These are phyloP conservation scores for Ascomycota sp. DNA, from an alignment of 2,329 filamentous ascomycete species.

Conservation along the genomic window DNA sequence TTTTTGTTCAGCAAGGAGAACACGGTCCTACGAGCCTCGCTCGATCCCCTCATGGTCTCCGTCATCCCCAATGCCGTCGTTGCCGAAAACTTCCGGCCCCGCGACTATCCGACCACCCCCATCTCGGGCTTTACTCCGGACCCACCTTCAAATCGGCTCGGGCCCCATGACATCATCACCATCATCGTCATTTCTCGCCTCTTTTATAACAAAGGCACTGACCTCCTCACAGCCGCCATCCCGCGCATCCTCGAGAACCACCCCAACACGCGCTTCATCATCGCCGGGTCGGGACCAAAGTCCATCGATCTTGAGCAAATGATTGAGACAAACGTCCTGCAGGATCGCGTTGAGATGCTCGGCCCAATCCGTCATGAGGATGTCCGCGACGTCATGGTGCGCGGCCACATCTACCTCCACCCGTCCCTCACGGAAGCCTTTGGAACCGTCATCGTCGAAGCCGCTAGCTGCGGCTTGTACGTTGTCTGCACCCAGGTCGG, in stretches of 20 bases:
- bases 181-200: constrained; percentile 94
- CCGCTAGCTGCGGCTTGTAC: constrained; percentile 85
- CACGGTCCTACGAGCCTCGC: constrained; percentile 78
- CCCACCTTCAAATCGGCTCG: constrained; percentile 44
- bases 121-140: constrained; percentile 18
- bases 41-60: constrained; percentile 92
- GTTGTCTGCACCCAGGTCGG: constrained; percentile 94
- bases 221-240: constrained; percentile 88
- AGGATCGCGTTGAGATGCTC: constrained; percentile 82
- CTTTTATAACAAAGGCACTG: constrained; percentile 97
- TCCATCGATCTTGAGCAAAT: constrained; percentile 97
- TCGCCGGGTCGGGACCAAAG: constrained; percentile 87
- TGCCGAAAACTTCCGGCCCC: constrained; percentile 78
- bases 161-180: constrained; percentile 72
- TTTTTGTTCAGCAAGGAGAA: constrained; percentile 95
- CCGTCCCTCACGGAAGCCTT: constrained; percentile 92
- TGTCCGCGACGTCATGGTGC: constrained; percentile 91
- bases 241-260: constrained; percentile 78
- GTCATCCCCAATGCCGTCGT: constrained; percentile 97
- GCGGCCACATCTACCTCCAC: constrained; percentile 90
- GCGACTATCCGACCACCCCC: constrained; percentile 18
- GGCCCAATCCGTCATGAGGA: constrained; percentile 89
- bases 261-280: constrained; percentile 88
- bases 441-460: constrained; percentile 93
- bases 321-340: constrained; percentile 83